Base-by-base conservation (phyloP, 805 yeast species). In the Zygosaccharomyces pseudorouxii region DNA sequence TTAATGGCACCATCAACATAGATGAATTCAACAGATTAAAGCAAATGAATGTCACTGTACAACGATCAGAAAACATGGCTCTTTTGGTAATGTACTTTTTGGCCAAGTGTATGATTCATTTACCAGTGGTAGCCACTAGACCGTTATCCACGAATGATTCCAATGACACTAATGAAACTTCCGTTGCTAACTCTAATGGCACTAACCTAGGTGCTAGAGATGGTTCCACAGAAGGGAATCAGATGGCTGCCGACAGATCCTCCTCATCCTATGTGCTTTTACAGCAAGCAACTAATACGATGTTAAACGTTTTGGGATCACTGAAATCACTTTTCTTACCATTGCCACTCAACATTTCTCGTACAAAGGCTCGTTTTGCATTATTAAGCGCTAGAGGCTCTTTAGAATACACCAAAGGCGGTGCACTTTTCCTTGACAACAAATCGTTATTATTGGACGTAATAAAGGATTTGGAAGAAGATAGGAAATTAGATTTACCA, bases 401-500 rank as follows among this genome's bases (percentile, higher is more conserved):
- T 0, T 70, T 89, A 48, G 96, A 89, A 53, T 88, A 86, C 61
- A 81, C 87, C 2, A 80, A 87, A 61, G 89, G 89, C 33, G 96
- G 96, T 0, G 82, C 92, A 1, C 67, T 89, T 47, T 81, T 83
- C 60, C 86, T 80, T 59, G 89, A 82, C 45, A 80, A 83, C 60
- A 84, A 80, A 55, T 73, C 67, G 29, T 68, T 86, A 42, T 66
- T 89, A 41, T 65, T 71, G 18, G 76, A 71, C 27, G 72, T 81
- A 2, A 65, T 83, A 2, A 67, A 71, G 19, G 78, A 76, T 42
- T 67, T 84, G 49, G 78, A 72, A 54, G 56, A 63, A 11, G 86
- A 81, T 56, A 75, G 80, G 40, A 68, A 66, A 18, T 67, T 74
- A 40, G 81, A 77, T 16, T 65, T 80, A 22, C 81, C 88, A 0